Conservation (phyloP, 1,139 yeast genomes). For the Zygoascus sp. region DNA sequence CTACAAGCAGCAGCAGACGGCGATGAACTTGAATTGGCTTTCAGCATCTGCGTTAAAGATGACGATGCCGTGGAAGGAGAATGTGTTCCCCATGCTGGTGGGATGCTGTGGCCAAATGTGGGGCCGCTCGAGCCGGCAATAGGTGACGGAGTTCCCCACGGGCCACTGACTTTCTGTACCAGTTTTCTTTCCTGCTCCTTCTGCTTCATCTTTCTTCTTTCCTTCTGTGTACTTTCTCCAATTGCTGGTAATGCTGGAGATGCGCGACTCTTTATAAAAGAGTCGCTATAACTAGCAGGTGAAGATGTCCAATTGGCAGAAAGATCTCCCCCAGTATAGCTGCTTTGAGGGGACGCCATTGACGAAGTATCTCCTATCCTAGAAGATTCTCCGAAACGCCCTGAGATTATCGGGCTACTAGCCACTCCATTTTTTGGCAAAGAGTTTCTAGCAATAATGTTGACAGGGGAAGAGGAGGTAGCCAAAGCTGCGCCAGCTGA, state of each 20-base stretch:
- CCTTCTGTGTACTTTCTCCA: constrained; percentile 3
- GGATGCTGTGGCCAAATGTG: not conserved
- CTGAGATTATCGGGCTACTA: not conserved
- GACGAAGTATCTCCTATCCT: not conserved
- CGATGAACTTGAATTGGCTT: not conserved
- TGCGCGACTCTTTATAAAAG: not conserved
- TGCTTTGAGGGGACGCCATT: not conserved
- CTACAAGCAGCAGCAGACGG: not conserved
- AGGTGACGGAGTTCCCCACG: not conserved
- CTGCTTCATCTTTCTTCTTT: not conserved
- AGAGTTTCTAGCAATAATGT: not conserved
- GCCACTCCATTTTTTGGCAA: not conserved
- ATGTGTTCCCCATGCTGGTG: not conserved
- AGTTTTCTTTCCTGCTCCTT: constrained; percentile 12
- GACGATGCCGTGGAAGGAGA: not conserved
- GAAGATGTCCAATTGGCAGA: not conserved
- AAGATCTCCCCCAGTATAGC: not conserved
- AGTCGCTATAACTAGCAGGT: not conserved
- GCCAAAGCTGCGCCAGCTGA: not conserved
- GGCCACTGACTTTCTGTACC: not conserved
- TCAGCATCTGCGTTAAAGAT: not conserved
- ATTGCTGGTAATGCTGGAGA: constrained; percentile 1
- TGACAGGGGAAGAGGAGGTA: not conserved
- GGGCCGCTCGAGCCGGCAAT: not conserved
- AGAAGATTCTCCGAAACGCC: not conserved